A percentile compares a stretch with the other conserved stretches of the same genome.
Conservation (phyloP, 2,329 filamentous ascomycete species). For the Xylariaceae sp. region DNA sequence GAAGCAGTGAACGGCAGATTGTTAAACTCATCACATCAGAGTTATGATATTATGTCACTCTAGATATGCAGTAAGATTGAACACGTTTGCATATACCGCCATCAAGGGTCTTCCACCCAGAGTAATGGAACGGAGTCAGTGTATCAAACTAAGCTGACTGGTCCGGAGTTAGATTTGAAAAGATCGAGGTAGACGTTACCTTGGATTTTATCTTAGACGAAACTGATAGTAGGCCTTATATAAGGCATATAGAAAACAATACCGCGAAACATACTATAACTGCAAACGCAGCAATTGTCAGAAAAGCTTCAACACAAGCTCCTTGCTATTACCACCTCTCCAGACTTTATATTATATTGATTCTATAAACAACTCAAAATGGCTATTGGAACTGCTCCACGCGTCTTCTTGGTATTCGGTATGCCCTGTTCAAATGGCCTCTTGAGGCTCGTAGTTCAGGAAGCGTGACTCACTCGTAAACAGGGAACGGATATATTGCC, state of each 20-base stretch:
- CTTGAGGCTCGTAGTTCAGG: not conserved
- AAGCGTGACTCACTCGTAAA: not conserved
- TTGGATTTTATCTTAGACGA: not conserved
- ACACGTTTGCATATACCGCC: not conserved
- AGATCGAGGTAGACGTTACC: not conserved
- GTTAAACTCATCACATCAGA: not conserved
- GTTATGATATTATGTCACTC: not conserved
- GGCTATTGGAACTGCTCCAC: not conserved
- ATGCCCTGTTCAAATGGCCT: not conserved
- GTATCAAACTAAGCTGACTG: not conserved
- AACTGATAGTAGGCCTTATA: not conserved
- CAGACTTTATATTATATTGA: not conserved
- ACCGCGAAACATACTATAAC: not conserved
- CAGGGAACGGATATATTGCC: constrained; percentile 12
- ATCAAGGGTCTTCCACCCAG: not conserved
- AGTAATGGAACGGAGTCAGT: not conserved
- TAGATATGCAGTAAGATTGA: not conserved
- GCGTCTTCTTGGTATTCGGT: constrained; percentile 8
- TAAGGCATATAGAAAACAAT: not conserved
- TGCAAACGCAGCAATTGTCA: not conserved
- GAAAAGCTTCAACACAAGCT: not conserved
- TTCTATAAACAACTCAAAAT: not conserved
- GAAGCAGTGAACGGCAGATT: not conserved
- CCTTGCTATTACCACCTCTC: not conserved
- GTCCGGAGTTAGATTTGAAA: not conserved